Evolutionary conservation across 73 alveolate species (phyloP), one percentile per base, ranked within the genome.

Genomic region (Urostyla sp.): DNA sequence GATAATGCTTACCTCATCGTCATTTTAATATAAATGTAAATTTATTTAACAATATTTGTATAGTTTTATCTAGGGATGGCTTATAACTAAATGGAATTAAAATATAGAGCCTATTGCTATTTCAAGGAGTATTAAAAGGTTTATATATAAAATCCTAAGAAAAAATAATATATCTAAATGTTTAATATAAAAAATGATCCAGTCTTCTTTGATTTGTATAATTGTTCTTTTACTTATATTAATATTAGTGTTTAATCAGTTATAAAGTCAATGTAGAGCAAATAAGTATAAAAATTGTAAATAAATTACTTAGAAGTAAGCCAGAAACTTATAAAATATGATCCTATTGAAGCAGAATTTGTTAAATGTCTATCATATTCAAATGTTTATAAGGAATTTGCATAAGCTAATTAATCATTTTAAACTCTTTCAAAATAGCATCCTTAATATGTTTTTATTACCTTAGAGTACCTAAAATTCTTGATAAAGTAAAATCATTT

Each of bases 301-400:
- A 5, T 40, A 40, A 40, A 40, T 15, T 11, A 48, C 35, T 35
- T 69, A 10, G 49, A 49, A 30, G 55, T 69, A 3, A 16, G 49
- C 30, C 48, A 69, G 34, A 69, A 69, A 69, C 48, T 69, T 44
- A 27, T 48, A 6, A 69, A 69, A 27, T 69, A 45, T 28, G 83
- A 69, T 27, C 35, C 38, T 4, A 27, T 18, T 4, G 67, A 69
- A 16, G 83, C 83, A 37, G 69, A 69, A 4, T 32, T 69, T 13
- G 44, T 69, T 37, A 69, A 69, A 48, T 67, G 72, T 30, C 23
- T 69, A 5, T 69, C 49, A 21, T 31, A 48, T 20, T 69, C 23
- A 34, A 69, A 69, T 21, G 72, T 69, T 1, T 48, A n/a, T 34
- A 53, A 59, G 34, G 44, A 38, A 43, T 11, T 13, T 20, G n/a